A percentile compares a stretch with the other conserved stretches of the same genome.
These are phyloP conservation scores for Kluyveromyces dobzhanskii DNA, from an alignment of 805 yeast genomes.

Conservation along the genomic window DNA sequence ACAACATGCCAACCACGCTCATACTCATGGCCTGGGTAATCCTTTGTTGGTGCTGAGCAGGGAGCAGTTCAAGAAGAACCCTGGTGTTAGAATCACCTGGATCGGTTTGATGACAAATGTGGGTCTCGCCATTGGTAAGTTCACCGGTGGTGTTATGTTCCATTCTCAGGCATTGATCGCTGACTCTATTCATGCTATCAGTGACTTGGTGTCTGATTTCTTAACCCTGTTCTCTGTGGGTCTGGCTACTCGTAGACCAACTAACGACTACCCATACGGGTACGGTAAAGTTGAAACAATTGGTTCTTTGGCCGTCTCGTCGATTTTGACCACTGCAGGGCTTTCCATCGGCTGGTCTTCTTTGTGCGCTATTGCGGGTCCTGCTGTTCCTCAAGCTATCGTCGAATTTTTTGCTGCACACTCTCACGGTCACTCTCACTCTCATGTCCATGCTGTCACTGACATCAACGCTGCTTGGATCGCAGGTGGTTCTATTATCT, in stretches of 20 bases:
- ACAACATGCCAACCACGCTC: conserved; percentile 23
- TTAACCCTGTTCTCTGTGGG: conserved; percentile 85
- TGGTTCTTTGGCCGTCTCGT: conserved; percentile 84
- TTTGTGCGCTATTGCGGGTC: conserved; percentile 56
- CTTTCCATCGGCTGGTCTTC: conserved; percentile 86
- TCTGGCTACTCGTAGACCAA: conserved; percentile 55
- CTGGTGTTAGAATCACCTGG: conserved; percentile 91
- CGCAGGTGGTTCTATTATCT: conserved; percentile 78
- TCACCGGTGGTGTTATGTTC: conserved; percentile 81
- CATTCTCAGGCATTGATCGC: conserved; percentile 93
- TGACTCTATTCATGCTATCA: conserved; percentile 87
- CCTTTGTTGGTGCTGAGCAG: conserved; percentile 32
- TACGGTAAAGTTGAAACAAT: conserved; percentile 89
- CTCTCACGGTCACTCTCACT: conserved; percentile 32
- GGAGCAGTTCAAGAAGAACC: conserved; percentile 47
- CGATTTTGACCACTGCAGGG: conserved; percentile 80
- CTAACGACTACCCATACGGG: conserved; percentile 66
- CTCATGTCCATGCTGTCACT: conserved; percentile 35
- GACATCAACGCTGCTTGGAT: conserved; percentile 94
- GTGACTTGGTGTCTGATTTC: conserved; percentile 85
- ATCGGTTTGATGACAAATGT: conserved; percentile 79
- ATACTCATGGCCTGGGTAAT: conserved; percentile 27
- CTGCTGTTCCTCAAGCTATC: conserved; percentile 53
- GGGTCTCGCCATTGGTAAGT: conserved; percentile 79
- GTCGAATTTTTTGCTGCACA: conserved; percentile 47